phyloP scores from a whole-genome alignment of 2,329 filamentous ascomycete species.

The Fusarium nygamai region DNA sequence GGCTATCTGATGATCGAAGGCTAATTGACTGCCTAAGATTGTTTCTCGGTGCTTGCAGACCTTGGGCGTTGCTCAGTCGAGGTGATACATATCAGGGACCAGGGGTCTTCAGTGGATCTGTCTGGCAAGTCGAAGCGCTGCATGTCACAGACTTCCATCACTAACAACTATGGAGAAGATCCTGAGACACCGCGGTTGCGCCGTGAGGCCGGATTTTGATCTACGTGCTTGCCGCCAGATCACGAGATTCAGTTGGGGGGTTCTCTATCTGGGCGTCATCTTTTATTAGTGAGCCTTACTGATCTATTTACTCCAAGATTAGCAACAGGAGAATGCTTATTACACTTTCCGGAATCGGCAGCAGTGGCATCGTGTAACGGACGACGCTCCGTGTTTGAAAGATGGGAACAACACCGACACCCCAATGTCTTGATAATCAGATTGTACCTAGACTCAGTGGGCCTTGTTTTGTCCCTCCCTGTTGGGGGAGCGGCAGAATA shows the following conservation, averaged over 20 bases:
- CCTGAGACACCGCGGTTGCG: constrained; percentile 38
- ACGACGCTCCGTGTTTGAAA: constrained; percentile 28
- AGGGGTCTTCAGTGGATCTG: constrained; percentile 23
- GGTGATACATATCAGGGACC: constrained; percentile 10
- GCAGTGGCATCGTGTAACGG: constrained; percentile 19
- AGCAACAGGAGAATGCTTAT: not conserved
- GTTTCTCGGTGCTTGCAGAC: constrained; percentile 11
- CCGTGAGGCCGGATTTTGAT: constrained; percentile 19
- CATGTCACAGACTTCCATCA: constrained; percentile 26
- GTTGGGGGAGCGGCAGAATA: constrained; percentile 29
- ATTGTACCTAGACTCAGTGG: constrained; percentile 25
- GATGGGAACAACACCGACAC: constrained; percentile 40
- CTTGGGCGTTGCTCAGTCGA: constrained; percentile 32
- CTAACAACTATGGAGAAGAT: constrained; percentile 23
- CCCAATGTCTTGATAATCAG: constrained; percentile 33
- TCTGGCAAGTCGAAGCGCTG: constrained; percentile 28
- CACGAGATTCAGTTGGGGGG: not conserved
- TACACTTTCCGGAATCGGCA: not conserved
- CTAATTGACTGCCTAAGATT: not conserved
- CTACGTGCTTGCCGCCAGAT: constrained; percentile 20
- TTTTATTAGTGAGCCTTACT: not conserved
- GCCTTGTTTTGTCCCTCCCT: constrained; percentile 36
- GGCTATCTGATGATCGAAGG: constrained; percentile 17
- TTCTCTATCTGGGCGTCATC: not conserved
- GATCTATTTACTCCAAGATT: not conserved